Evolutionary conservation across 192 early-diverging fungal genomes (phyloP), one percentile per base, ranked within the genome.

Genomic region (Coemansia sp.): DNA sequence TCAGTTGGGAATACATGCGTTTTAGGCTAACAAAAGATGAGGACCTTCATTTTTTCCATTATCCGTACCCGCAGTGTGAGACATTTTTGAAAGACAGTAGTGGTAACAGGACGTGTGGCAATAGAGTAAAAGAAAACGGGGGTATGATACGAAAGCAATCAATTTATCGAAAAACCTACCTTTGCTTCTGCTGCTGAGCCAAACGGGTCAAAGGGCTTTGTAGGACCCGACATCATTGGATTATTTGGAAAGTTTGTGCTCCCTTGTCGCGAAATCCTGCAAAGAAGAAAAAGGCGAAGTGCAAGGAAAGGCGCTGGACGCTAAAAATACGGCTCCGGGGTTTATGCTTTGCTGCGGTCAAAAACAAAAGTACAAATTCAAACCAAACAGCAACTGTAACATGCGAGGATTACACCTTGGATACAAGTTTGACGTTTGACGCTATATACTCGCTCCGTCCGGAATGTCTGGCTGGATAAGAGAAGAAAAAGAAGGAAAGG

Each of bases 161-260:
- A 5, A 30, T 30, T 2, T 7, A 30, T 30, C 7, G 27, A 30
- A 30, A 30, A 30, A 30, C 53, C 44, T 76, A 76, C 73, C 67
- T 69, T 66, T 69, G 59, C 21, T 25, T 69, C 73, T 14, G 63
- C 54, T 30, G 42, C 43, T 7, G 58, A 62, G 55, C 73, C 63
- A 53, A 76, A 76, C 19, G 73, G 73, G 73, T 76, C 67, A 61
- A 76, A 76, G 18, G 64, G 58, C 25, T 61, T 62, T 54, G 55
- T 59, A n/a, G 73, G 67, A 54, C 67, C 73, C 30, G 73, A 66
- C 73, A 76, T 76, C 67, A 66, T 69, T 22, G 41, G 66, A 55
- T 23, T 17, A 19, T 13, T 19, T 18, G 46, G 19, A 11, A 2
- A 10, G 21, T 7, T 25, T 48, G 46, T 48, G 24, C 13, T 48